phyloP scores from a whole-genome alignment of 2,329 filamentous ascomycete genomes.

The Claviceps sorghi region DNA sequence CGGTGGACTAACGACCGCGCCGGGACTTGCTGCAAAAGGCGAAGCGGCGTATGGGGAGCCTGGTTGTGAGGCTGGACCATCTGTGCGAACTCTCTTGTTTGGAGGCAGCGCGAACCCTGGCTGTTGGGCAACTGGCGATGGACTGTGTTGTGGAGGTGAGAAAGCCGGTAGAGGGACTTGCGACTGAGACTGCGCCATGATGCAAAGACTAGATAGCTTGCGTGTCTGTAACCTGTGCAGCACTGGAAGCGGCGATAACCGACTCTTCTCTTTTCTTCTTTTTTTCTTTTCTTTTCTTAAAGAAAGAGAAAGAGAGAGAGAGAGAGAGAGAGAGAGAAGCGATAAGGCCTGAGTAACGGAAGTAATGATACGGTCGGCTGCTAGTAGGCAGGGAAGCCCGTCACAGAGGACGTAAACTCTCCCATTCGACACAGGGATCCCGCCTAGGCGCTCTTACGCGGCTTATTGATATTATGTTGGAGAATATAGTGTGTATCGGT shows the following conservation, averaged over 20 bases:
- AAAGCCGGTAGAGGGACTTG: constrained; percentile 38
- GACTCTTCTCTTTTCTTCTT: not conserved
- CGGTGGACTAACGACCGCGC: constrained; percentile 25
- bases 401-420: constrained; percentile 28
- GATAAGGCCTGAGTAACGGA: not conserved
- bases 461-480: not conserved
- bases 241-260: constrained; percentile 4
- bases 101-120: constrained; percentile 46
- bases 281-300: too few relatives aligned
- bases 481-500: not conserved
- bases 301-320: not conserved
- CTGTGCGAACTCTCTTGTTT: constrained; percentile 47
- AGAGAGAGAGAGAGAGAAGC: not conserved
- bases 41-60: constrained; percentile 45
- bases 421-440: constrained; percentile 29
- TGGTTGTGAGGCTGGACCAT: constrained; percentile 53
- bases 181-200: constrained; percentile 46
- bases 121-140: constrained; percentile 45
- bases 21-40: constrained; percentile 34
- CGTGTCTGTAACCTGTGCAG: constrained; percentile 3
- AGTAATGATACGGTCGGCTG: constrained; percentile 9
- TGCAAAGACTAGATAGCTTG: constrained; percentile 2
- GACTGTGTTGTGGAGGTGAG: constrained; percentile 46
- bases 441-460: constrained; percentile 1
- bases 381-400: constrained; percentile 37